Base-by-base conservation (phyloP, 2,329 filamentous ascomycete species). In the Zelopaecilomyces penicillatus region DNA sequence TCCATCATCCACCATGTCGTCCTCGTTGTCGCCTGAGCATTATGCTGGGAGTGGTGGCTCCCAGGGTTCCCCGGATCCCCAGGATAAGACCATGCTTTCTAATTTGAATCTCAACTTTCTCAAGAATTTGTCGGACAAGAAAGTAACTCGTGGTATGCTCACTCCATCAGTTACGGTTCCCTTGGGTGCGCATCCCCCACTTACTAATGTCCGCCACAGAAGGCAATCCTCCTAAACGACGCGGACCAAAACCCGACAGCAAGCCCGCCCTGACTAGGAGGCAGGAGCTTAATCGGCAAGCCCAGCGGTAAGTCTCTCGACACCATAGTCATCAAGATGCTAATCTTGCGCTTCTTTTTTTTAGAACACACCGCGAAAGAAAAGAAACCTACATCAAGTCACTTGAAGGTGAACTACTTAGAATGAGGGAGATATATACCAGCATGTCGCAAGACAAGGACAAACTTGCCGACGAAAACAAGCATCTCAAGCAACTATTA, bases 311-410 rank as follows among this genome's bases (percentile, higher is more conserved):
- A 55, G 66, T 50, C 35, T 19, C 11, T 5, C 26, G 8, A 30
- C 29, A 27, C 34, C 1, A 29, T 31, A 10, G 10, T 10, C n/a
- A 28, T 30, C 7, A 37, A 26, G 5, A 32, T 30, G 31, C 42
- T 46, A 40, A 46, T 36, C 30, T 26, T 34, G 32, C 29, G 5
- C 37, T 26, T 35, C 6, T 30, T 12, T 10, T 41, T 11, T 37
- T 5, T 33, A 95, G 93, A 60, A 97, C 93, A 12, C 93, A 98
- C 65, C 88, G 93, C 45, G 93, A 97, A 68, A 82, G 93, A 54
- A 97, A 97, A 64, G 93, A 97, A 66, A 77, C 89, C 56, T 97
- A 97, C 64, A 94, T 96, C 70, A 94, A 94, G 64, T 82, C 86
- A 8, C 78, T 97, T 11, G 93, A 98, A 65, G 83, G 91, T 58